A percentile compares a stretch with the other conserved stretches of the same genome.
Evolutionary conservation across 2,329 filamentous ascomycete genomes (phyloP).

Genomic region (Drechslerella coelobrocha): DNA sequence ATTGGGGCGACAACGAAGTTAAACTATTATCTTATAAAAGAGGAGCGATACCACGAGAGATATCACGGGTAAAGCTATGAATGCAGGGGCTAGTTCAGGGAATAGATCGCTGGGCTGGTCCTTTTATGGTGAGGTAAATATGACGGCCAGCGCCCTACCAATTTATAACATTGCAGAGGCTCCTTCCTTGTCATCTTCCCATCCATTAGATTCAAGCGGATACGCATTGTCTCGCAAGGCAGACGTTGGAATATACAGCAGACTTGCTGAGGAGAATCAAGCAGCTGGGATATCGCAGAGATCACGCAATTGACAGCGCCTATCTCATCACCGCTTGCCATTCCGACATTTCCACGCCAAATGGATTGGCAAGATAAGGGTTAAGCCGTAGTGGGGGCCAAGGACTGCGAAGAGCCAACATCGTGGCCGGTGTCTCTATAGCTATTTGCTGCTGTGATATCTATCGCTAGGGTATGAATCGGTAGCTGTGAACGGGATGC

Average conservation of each 20-base stretch:
- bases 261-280: too few relatives aligned
- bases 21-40: too few relatives aligned
- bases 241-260: too few relatives aligned
- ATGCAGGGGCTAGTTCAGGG: conserved; percentile 38
- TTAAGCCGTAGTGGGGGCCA: too few relatives aligned
- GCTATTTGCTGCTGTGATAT: too few relatives aligned
- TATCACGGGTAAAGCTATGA: conserved; percentile 19
- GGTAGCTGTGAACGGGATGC: too few relatives aligned
- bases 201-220: neutral
- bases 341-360: conserved; percentile 2
- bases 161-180: conserved; percentile 30
- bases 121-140: conserved; percentile 7
- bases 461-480: too few relatives aligned
- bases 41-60: too few relatives aligned
- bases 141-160: conserved; percentile 9
- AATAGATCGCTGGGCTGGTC: conserved; percentile 29
- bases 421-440: too few relatives aligned
- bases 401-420: too few relatives aligned
- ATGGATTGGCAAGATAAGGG: conserved; percentile 22
- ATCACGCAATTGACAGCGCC: conserved; percentile 43
- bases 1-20: too few relatives aligned
- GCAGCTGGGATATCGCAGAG: neutral
- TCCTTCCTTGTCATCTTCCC: conserved; percentile 1
- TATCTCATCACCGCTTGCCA: conserved; percentile 43
- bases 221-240: too few relatives aligned